Percentiles rank a stretch among this genome's conserved stretches.
These are phyloP conservation scores for Rosa hybrid DNA, from an alignment of 331 rosid genomes.

Conservation along the genomic window DNA sequence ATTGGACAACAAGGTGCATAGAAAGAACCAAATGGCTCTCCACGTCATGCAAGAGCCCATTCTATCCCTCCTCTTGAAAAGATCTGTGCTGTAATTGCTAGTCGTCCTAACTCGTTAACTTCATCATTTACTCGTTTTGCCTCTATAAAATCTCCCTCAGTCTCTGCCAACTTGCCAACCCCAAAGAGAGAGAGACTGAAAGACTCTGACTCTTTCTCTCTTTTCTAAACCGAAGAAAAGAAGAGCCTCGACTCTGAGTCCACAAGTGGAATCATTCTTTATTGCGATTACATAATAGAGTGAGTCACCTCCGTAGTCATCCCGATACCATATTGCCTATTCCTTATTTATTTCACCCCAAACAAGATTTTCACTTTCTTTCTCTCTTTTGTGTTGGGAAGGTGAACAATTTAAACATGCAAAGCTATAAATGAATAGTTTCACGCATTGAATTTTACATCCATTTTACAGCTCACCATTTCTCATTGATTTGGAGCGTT, in stretches of 20 bases:
- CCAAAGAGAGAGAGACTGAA: not conserved
- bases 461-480: not conserved
- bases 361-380: not conserved
- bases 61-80: too few species aligned
- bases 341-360: not conserved
- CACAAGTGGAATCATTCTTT: conserved; percentile 1
- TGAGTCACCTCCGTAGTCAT: conserved; percentile 25
- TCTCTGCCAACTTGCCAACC: conserved; percentile 5
- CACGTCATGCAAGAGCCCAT: too few species aligned
- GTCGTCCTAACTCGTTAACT: too few species aligned
- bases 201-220: not conserved
- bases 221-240: not conserved
- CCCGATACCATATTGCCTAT: conserved; percentile 7
- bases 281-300: not conserved
- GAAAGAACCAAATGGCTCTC: too few species aligned
- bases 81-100: too few species aligned
- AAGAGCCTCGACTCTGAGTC: not conserved
- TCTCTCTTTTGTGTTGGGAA: conserved; percentile 7
- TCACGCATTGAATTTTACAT: conserved; percentile 10
- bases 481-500: conserved; percentile 22
- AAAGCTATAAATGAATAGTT: conserved; percentile 13
- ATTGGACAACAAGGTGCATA: too few species aligned
- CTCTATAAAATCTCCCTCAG: too few species aligned
- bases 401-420: conserved; percentile 47
- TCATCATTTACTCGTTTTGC: too few species aligned